Evolutionary conservation across 257 asterid species (phyloP).

Genomic region (Lithospermum erythrorhizon): DNA sequence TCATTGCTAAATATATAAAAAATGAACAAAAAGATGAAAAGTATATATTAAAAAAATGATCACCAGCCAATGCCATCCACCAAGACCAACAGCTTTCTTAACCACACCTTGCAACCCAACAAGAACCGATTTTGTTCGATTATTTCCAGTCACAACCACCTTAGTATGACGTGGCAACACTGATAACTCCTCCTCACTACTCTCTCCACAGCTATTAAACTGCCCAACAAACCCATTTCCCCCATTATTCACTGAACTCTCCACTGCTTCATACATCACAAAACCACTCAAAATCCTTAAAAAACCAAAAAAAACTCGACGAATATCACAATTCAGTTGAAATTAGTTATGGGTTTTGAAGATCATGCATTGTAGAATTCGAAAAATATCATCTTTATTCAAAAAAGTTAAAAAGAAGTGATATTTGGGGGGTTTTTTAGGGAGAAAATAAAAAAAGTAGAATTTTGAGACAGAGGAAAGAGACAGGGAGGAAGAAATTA

Average conservation of each 20-base stretch:
- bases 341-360: constrained; percentile 4
- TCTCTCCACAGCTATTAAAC: constrained; percentile 65
- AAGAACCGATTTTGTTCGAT: constrained; percentile 81
- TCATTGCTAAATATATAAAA: too few relatives aligned
- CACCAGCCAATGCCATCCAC: constrained; percentile 99
- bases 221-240: constrained; percentile 39
- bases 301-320: neutral
- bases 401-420: constrained; percentile 6
- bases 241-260: constrained; percentile 36
- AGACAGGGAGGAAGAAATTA: constrained; percentile 1
- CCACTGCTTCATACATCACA: constrained; percentile 44
- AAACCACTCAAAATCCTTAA: neutral
- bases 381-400: constrained; percentile 11
- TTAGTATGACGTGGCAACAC: constrained; percentile 85
- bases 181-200: constrained; percentile 81
- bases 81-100: constrained; percentile 91
- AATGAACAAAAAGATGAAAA: neutral
- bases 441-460: constrained; percentile 35
- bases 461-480: constrained; percentile 12
- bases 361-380: constrained; percentile 18
- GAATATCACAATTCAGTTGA: neutral
- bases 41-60: neutral
- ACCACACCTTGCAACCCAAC: constrained; percentile 91
- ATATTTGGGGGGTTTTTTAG: constrained; percentile 25
- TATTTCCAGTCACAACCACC: constrained; percentile 91